phyloP scores from a whole-genome alignment of 2,329 filamentous ascomycete species.

The Cladophialophora immunda region DNA sequence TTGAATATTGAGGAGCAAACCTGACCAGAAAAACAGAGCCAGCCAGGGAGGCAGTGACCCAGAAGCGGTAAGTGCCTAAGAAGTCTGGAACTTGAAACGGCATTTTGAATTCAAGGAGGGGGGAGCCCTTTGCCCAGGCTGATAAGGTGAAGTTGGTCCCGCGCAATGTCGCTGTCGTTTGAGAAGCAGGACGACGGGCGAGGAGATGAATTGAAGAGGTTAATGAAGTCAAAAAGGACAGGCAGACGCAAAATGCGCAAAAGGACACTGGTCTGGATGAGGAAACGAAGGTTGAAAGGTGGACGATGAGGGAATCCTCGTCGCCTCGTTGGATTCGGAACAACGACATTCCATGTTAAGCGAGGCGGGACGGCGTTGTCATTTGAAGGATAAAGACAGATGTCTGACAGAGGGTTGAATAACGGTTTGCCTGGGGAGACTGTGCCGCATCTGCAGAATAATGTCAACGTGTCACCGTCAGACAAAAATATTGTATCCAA shows the following conservation, averaged over 20 bases:
- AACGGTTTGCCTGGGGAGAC: background rate
- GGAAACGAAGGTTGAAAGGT: background rate
- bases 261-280: background rate
- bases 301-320: background rate
- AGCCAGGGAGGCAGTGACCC: conserved; percentile 32
- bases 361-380: background rate
- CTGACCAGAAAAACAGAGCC: conserved; percentile 35
- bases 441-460: background rate
- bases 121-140: background rate
- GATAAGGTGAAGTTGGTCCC: background rate
- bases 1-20: conserved; percentile 43
- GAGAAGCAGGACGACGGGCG: background rate
- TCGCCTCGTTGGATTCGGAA: background rate
- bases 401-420: background rate
- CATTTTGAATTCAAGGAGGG: conserved; percentile 56
- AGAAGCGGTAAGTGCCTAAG: conserved; percentile 35
- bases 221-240: conserved; percentile 4
- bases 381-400: background rate
- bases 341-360: conserved; percentile 8
- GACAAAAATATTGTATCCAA: background rate
- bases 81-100: conserved; percentile 49
- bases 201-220: background rate
- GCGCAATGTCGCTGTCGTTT: background rate
- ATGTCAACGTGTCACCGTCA: background rate
- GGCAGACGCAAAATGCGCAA: conserved; percentile 1